Conservation (phyloP, 257 asterid species). For the Solanum gandarillasii region DNA sequence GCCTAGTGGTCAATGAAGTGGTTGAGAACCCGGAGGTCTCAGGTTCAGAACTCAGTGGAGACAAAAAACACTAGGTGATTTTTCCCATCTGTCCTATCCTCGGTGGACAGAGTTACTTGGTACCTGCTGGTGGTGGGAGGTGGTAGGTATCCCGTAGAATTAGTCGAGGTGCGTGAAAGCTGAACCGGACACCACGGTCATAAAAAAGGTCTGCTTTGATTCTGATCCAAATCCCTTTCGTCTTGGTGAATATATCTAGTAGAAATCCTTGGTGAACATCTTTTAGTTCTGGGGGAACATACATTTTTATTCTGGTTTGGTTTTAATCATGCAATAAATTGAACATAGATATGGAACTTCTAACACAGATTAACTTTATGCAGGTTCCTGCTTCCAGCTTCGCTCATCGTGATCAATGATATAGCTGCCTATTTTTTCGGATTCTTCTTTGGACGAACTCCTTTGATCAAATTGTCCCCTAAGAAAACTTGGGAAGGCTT, state of each 20-base stretch:
- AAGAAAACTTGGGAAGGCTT: conserved; percentile 97
- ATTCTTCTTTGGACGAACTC: conserved; percentile 85
- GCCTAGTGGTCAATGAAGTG: neutral
- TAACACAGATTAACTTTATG: conserved; percentile 18
- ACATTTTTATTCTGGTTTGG: neutral
- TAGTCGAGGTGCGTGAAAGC: neutral
- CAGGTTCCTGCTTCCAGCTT: conserved; percentile 99
- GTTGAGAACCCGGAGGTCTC: neutral
- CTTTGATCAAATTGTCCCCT: conserved; percentile 74
- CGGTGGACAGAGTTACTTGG: neutral
- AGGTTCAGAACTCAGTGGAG: neutral
- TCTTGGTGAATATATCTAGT: neutral
- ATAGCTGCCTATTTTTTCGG: conserved; percentile 84
- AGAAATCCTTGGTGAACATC: neutral
- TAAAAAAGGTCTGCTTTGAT: neutral
- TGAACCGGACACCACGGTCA: neutral
- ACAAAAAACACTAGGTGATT: neutral
- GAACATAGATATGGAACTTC: conserved; percentile 12
- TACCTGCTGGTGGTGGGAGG: neutral
- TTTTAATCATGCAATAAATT: neutral
- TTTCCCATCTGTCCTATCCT: neutral
- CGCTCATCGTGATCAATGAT: conserved; percentile 74
- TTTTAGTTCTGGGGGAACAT: neutral
- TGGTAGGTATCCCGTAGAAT: neutral
- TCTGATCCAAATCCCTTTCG: neutral